Evolutionary conservation across 768 basidiomycete genomes (phyloP), one percentile per base, ranked within the genome.

Genomic region (Tulasnella sp.): DNA sequence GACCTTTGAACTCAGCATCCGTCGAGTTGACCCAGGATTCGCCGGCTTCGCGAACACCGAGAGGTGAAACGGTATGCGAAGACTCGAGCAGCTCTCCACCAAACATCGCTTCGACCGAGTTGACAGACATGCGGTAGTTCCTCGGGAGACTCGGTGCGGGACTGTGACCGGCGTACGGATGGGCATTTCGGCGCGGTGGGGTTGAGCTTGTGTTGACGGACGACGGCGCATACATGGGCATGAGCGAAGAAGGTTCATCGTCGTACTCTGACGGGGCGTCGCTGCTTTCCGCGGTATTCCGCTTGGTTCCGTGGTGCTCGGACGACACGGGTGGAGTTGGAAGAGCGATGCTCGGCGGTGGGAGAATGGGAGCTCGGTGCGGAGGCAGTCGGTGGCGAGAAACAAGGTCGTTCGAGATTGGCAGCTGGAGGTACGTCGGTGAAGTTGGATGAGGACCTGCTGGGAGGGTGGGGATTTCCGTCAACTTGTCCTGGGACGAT

Each of bases 311-410:
- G 14, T 56, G 52, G 48, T 56, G 52, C 18, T 52, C 52, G 39
- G 76, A 62, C 12, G 75, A 56, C 9, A 38, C 52, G 3, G 44
- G 75, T 8, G 34, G 75, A 76, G 75, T 39, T 0, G 75, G 75
- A 27, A 76, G 75, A 76, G 75, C 75, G 2, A 38, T 38, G 58
- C 19, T 68, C 10, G 44, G 44, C 44, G 44, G 52, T 9, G 44
- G 34, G 24, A 5, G 40, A 42, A 68, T 3, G 16, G 34, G 52
- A n/a, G 52, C 27, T 56, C 58, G 46, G 56, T 77, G 76, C 3
- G 80, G 80, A 27, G 80, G 80, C n/a, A 81, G 56, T 46, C 80
- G 62, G 74, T 81, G 80, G 40, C 78, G 72, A 68, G 44, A 31
- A 21, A 40, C 71, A 19, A 80, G 5, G 31, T 81, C 80, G 36